Evolutionary conservation across 2,329 filamentous ascomycete genomes (phyloP).

Genomic region (Xylaria sp.): DNA sequence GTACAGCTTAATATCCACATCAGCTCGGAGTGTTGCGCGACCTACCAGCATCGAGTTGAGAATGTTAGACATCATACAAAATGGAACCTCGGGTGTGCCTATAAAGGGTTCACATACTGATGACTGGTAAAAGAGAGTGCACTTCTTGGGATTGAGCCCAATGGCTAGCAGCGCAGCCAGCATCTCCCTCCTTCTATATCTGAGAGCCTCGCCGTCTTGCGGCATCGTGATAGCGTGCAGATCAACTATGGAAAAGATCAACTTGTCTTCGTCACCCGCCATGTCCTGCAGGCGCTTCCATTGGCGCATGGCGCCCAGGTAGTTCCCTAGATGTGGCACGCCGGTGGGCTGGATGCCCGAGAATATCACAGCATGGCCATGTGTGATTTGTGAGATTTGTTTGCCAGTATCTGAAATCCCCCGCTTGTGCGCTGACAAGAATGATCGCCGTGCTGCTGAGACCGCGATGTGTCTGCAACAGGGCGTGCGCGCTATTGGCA

Average conservation of each 20-base stretch:
- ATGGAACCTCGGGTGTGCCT: background rate
- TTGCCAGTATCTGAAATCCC: background rate
- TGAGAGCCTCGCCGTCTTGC: constrained; percentile 67
- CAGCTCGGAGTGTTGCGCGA: constrained; percentile 81
- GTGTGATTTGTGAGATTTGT: background rate
- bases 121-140: constrained; percentile 83
- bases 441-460: constrained; percentile 19
- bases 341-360: constrained; percentile 98
- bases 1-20: constrained; percentile 98
- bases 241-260: constrained; percentile 90
- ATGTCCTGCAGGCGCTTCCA: constrained; percentile 83
- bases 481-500: constrained; percentile 23
- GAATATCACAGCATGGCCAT: constrained; percentile 66
- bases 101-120: constrained; percentile 55
- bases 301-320: constrained; percentile 84
- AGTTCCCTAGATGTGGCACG: constrained; percentile 93
- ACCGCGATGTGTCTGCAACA: constrained; percentile 19
- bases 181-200: constrained; percentile 71
- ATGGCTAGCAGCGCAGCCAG: constrained; percentile 83
- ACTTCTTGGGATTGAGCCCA: constrained; percentile 78
- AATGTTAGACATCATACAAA: constrained; percentile 6
- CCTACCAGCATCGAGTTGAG: constrained; percentile 49
- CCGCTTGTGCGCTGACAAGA: background rate
- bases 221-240: constrained; percentile 88
- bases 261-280: constrained; percentile 59